Evolutionary conservation across 139 green algal species (phyloP), one percentile per base, ranked within the genome.

Genomic region (Haematococcus lacustris): DNA sequence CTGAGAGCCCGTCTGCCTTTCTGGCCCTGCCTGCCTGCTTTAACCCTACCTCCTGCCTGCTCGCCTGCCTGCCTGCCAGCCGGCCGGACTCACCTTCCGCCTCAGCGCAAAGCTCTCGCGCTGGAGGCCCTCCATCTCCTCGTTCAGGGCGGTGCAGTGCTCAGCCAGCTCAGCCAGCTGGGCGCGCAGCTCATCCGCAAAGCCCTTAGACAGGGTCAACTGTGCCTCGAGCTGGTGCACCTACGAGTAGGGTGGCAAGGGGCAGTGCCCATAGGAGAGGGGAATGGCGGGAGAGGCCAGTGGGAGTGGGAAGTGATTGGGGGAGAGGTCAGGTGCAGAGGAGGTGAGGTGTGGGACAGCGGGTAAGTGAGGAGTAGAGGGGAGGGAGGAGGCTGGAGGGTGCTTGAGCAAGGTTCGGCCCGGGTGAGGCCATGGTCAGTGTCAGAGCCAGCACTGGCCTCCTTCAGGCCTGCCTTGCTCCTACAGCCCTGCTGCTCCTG

Each of bases 51-150:
- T n/a, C n/a, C n/a, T n/a, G n/a, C n/a, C n/a, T n/a, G n/a, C n/a
- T n/a, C n/a, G n/a, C n/a, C n/a, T n/a, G n/a, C n/a, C n/a, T n/a
- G n/a, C n/a, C n/a, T n/a, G n/a, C n/a, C n/a, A n/a, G n/a, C n/a
- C n/a, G n/a, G n/a, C n/a, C n/a, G n/a, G n/a, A n/a, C n/a, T n/a
- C n/a, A 83, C 71, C 35, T 78, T 74, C 1, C 71, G 37, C 32
- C 82, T 68, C 66, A 85, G 73, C 41, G 66, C 71, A 64, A 87
- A 89, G 1, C 82, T 61, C 73, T 88, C 76, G 41, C 78, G 75
- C 69, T 89, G 83, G 38, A 91, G 72, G 57, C 85, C 81, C 74
- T 91, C 69, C 26, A 67, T 37, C 66, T 79, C 73, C 9, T 73
- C 73, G 28, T 79, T 71, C 51, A 79, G 32, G n/a, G 64, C 33